phyloP scores from a whole-genome alignment of 1,284 basidiomycete genomes.

The Inonotus hispidus region DNA sequence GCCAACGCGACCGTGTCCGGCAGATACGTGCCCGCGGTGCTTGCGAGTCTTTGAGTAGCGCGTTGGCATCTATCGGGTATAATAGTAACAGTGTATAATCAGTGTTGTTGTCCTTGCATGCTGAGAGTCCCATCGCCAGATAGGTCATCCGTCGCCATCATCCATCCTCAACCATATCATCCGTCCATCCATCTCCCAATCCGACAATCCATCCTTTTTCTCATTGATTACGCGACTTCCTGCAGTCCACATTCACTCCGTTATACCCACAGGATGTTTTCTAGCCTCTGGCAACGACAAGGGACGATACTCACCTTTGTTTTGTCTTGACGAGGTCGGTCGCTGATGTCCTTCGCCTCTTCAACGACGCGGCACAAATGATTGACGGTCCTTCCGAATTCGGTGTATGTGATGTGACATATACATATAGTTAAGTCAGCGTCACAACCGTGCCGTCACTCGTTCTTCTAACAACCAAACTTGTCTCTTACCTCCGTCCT shows the following conservation, averaged over 20 bases:
- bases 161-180: neutral
- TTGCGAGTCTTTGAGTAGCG: slow-evolving; percentile 95
- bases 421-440: neutral
- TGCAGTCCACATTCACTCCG: neutral
- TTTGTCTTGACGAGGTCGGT: slow-evolving; percentile 53
- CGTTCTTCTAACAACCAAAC: neutral
- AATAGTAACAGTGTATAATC: neutral
- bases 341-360: neutral
- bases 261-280: neutral
- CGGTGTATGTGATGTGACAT: neutral
- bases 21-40: slow-evolving; percentile 98
- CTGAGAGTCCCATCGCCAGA: slow-evolving; percentile 28
- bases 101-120: neutral
- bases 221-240: neutral
- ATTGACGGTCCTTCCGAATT: neutral
- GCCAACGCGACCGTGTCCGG: slow-evolving; percentile 98
- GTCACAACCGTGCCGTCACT: neutral
- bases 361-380: slow-evolving; percentile 5
- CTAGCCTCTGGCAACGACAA: neutral
- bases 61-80: slow-evolving; percentile 70
- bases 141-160: neutral
- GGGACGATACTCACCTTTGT: slow-evolving; percentile 14
- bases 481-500: neutral
- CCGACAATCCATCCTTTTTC: slow-evolving; percentile 14
- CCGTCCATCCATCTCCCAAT: slow-evolving; percentile 22